Conservation (phyloP, 192 early-diverging fungal species). For the Backusella sp. region DNA sequence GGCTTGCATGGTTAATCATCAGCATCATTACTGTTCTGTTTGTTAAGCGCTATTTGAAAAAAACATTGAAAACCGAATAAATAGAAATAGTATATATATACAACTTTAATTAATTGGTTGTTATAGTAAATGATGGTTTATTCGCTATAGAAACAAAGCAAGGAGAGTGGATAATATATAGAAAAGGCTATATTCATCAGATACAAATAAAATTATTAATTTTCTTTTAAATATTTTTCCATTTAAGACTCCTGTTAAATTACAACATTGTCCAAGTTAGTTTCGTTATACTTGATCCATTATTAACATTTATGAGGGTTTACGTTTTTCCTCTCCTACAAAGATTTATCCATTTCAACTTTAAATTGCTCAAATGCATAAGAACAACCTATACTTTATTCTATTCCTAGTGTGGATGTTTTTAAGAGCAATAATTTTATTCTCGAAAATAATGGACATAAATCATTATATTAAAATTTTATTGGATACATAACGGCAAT, state of each 20-base stretch:
- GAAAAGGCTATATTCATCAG: no score
- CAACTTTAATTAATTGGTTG: no score
- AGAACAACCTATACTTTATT: not conserved
- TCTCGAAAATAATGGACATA: no score
- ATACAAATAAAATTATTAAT: not conserved
- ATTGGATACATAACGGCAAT: no score
- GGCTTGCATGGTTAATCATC: constrained; percentile 36
- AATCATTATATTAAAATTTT: no score
- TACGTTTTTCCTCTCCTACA: not conserved
- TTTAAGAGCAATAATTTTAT: no score
- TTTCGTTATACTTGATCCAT: not conserved
- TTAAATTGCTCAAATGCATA: not conserved
- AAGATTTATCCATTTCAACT: not conserved
- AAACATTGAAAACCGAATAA: constrained; percentile 29
- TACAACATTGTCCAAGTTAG: not conserved
- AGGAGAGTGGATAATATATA: no score
- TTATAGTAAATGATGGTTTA: no score
- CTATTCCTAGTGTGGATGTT: no score
- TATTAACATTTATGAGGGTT: not conserved
- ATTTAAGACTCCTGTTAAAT: not conserved
- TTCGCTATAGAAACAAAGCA: no score
- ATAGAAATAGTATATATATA: no score
- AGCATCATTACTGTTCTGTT: constrained; percentile 33
- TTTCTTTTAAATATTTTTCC: not conserved
- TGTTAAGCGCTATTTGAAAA: constrained; percentile 31